phyloP scores from a whole-genome alignment of 208 protist species.

The Plasmodiophora brassicae region DNA sequence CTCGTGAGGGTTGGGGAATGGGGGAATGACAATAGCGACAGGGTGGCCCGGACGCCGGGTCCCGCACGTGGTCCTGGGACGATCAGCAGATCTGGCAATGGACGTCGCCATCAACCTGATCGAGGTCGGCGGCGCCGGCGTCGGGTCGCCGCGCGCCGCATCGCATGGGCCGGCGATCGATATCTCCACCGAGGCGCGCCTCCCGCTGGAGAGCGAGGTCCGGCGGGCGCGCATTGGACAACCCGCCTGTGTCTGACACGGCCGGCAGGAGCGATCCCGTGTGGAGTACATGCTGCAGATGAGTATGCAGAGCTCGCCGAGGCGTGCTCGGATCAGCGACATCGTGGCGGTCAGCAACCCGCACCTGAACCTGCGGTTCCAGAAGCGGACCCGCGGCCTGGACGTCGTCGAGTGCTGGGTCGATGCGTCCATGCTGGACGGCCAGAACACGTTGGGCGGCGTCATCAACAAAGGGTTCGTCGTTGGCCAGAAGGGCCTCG shows the following conservation, averaged over 20 bases:
- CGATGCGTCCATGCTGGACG: not conserved
- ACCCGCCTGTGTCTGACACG: not conserved
- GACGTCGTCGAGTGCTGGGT: not conserved
- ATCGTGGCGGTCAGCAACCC: conserved; percentile 19
- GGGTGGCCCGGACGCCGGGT: too few species aligned
- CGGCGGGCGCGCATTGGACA: not conserved
- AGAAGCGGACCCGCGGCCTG: not conserved
- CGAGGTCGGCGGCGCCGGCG: too few species aligned
- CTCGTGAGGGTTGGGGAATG: too few species aligned
- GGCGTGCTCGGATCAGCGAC: not conserved
- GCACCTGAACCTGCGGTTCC: conserved; percentile 16
- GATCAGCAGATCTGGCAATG: too few species aligned
- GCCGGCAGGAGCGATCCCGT: not conserved
- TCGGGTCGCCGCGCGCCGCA: too few species aligned
- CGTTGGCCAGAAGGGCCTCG: not conserved
- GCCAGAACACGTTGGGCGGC: not conserved
- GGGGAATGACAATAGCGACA: too few species aligned
- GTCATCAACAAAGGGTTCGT: conserved; percentile 15
- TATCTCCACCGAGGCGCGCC: not conserved
- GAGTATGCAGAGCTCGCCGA: not conserved
- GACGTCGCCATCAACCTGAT: too few species aligned
- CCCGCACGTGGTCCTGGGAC: too few species aligned
- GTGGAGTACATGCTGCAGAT: conserved; percentile 23
- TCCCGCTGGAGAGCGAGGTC: not conserved
- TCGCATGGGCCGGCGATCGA: not conserved